Percentiles rank a stretch among this genome's conserved stretches.
These are phyloP conservation scores for Tubosaeta sp. DNA, from an alignment of 768 basidiomycete genomes.

Conservation along the genomic window DNA sequence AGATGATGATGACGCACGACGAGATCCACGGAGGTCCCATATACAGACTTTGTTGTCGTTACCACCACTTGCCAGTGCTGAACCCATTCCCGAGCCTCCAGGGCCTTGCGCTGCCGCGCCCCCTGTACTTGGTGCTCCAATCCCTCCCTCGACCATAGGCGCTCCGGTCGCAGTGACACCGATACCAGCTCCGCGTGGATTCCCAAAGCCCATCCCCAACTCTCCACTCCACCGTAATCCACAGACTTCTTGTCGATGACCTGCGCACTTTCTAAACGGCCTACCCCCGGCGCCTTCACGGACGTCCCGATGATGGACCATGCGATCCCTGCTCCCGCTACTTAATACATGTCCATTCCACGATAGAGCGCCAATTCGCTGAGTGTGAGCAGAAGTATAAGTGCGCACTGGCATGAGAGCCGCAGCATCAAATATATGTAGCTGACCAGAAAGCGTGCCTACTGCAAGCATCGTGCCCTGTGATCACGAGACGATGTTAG, in stretches of 20 bases:
- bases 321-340: constrained; percentile 88
- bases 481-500: not conserved
- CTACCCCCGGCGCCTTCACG: constrained; percentile 54
- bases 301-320: constrained; percentile 90
- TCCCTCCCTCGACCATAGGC: constrained; percentile 28
- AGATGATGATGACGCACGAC: constrained; percentile 30
- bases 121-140: constrained; percentile 18
- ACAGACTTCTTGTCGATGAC: constrained; percentile 92
- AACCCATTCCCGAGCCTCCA: constrained; percentile 34
- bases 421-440: constrained; percentile 92
- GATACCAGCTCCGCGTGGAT: constrained; percentile 14
- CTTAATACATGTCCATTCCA: constrained; percentile 90
- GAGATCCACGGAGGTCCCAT: constrained; percentile 82
- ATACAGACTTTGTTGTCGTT: constrained; percentile 99
- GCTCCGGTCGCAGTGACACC: not conserved
- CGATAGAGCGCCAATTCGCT: constrained; percentile 89
- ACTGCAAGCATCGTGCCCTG: constrained; percentile 87
- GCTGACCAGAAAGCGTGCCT: constrained; percentile 82
- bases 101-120: constrained; percentile 26
- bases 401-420: constrained; percentile 72
- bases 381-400: constrained; percentile 79
- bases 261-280: constrained; percentile 68
- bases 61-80: constrained; percentile 84
- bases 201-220: constrained; percentile 25
- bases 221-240: constrained; percentile 83